Base-by-base conservation (phyloP, 73 alveolate genomes). In the Paramecium sexaurelia region DNA sequence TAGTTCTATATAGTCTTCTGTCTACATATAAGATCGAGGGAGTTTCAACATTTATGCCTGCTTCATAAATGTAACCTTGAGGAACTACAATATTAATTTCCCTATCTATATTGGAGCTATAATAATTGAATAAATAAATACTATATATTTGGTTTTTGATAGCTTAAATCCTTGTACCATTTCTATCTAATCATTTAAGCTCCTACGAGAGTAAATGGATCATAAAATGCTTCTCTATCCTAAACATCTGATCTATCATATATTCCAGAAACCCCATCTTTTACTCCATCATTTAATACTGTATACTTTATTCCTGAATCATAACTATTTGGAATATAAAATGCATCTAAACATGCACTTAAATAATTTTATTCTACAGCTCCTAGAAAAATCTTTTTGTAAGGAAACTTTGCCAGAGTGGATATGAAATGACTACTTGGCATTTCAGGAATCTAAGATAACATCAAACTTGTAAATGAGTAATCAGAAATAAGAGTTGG, bases 21-120 rank as follows among this genome's bases (percentile, higher is more conserved):
- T 61, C 90, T 19, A 78, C 73, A 20, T 35, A 36, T 8, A 71
- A 37, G 9, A 71, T 22, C 1, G 57, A 35, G 45, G 95, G 91
- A 20, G 97, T 95, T 6, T 68, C 92, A 27, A 95, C 87, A 45
- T 45, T 45, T 0, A 45, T 45, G 94, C 93, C 15, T 55, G 57
- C 57, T 45, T 45, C 94, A 66, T 92, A 91, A 7, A 91, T 91
- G 43, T 92, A 68, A 1, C 99, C 99, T 82, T 87, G 85, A 19
- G 99, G 98, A 5, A 95, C 90, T 7, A 96, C 73, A 8, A 94
- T 66, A 68, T 95, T 95, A 8, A 96, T 84, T 83, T 94, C 94
- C 32, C 87, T 27, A 51, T 88, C 94, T 9, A 68, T 82, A 24
- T 17, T 26, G 1, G 39, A 22, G 11, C 83, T 61, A 61, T 26